Conservation (phyloP, 2,329 filamentous ascomycete genomes). For the Leptographium flavum region DNA sequence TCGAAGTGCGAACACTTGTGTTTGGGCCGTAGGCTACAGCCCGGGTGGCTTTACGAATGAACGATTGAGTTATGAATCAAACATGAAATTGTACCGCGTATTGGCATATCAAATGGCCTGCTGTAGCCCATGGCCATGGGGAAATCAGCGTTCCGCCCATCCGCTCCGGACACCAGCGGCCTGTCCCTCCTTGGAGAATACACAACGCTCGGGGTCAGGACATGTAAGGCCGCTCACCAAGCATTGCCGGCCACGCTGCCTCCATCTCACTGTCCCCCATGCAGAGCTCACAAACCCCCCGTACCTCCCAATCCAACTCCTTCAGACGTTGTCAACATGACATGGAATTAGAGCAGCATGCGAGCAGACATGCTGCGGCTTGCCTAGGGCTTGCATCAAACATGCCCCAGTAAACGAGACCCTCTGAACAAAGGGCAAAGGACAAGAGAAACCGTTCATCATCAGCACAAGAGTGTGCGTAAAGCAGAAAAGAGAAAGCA, state of each 20-base stretch:
- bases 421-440: too few relatives aligned
- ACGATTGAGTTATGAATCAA: not conserved
- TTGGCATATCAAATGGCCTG: too few relatives aligned
- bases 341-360: not conserved
- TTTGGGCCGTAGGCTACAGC: constrained; percentile 51
- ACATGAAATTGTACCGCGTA: too few relatives aligned
- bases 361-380: not conserved
- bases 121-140: too few relatives aligned
- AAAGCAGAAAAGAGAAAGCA: not conserved
- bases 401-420: not conserved
- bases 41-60: too few relatives aligned
- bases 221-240: not conserved
- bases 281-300: not conserved
- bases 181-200: not conserved
- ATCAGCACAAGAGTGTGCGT: not conserved
- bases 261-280: not conserved
- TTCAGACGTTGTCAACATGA: not conserved
- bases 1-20: constrained; percentile 75
- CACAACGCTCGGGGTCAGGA: not conserved
- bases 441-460: not conserved
- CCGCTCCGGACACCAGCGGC: too few relatives aligned
- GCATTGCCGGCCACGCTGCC: not conserved
- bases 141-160: too few relatives aligned
- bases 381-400: not conserved
- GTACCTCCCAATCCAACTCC: not conserved